Evolutionary conservation across 192 early-diverging fungal genomes (phyloP), one percentile per base, ranked within the genome.

Genomic region (Backusella liffmaniae): DNA sequence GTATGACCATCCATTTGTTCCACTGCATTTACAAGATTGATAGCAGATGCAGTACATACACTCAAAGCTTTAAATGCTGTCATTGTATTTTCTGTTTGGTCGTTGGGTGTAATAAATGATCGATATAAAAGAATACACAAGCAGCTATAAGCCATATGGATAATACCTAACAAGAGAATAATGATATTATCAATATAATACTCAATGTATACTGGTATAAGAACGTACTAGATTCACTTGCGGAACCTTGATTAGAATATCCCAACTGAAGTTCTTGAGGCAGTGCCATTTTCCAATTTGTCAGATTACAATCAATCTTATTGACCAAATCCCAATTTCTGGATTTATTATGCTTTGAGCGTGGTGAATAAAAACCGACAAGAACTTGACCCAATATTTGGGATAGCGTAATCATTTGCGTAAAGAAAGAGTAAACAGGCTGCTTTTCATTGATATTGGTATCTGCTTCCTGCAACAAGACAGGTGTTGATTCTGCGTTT

Each of bases 361-460:
- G 59, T 13, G 82, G 72, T 12, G 78, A 74, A 44, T 83, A 70
- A 36, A 83, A 62, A 34, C 76, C 73, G 4, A 73, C 42, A 13
- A 83, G 56, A 5, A 83, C 49, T 37, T 83, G 78, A 29, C 82
- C 78, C 15, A 78, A n/a, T 13, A 83, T 77, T 29, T 80, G 75
- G 3, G 65, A 42, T 2, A 83, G 70, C 15, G 62, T 74, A 5
- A 80, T 49, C 13, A 75, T 13, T 21, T 77, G 69, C 26, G 74
- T 53, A 67, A 80, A 83, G 9, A 15, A 32, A 8, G 30, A n/a
- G 26, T 80, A 80, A n/a, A 78, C 21, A 16, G 62, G 73, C 3
- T 18, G 29, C 1, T 41, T 41, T 4, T 59, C 51, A 26, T 29
- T 18, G 1, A 71, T 56, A 5, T 21, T 12, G 2, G 66, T 21